A percentile compares a stretch with the other conserved stretches of the same genome.
Evolutionary conservation across 768 basidiomycete genomes (phyloP).

Genomic region (Clavaria fumosa): DNA sequence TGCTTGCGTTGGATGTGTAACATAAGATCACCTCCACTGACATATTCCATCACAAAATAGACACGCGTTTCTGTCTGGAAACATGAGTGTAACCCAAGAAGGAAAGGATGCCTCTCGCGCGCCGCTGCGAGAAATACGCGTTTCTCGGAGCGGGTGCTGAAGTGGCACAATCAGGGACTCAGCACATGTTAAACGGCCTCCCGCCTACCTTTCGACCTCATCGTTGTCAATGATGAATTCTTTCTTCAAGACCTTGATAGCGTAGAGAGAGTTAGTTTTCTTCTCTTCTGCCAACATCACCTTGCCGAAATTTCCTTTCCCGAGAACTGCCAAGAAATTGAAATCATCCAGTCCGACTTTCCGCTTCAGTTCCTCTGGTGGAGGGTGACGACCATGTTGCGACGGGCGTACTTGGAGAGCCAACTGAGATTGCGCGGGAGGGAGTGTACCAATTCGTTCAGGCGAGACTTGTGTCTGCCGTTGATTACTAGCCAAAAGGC

Average conservation of each 20-base stretch:
- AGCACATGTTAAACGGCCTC: not conserved
- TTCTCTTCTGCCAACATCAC: slow-evolving; percentile 99
- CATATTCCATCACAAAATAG: slow-evolving; percentile 99
- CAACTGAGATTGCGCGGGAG: slow-evolving; percentile 19
- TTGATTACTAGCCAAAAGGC: too few relatives aligned
- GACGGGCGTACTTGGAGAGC: slow-evolving; percentile 20
- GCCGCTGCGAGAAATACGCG: slow-evolving; percentile 97
- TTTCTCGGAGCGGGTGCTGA: slow-evolving; percentile 95
- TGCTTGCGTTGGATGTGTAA: slow-evolving; percentile 98
- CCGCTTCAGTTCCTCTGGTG: slow-evolving; percentile 42
- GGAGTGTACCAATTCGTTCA: slow-evolving; percentile 23
- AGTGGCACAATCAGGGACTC: slow-evolving; percentile 6
- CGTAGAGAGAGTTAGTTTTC: slow-evolving; percentile 71
- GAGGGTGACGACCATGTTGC: slow-evolving; percentile 22
- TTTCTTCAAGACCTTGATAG: slow-evolving; percentile 99
- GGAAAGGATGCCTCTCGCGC: slow-evolving; percentile 90
- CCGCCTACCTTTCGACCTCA: slow-evolving; percentile 86
- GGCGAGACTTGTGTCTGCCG: too few relatives aligned
- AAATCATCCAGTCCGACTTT: slow-evolving; percentile 97
- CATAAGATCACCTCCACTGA: slow-evolving; percentile 98
- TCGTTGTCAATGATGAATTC: slow-evolving; percentile 99
- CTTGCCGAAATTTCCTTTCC: slow-evolving; percentile 99
- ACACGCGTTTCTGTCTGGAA: slow-evolving; percentile 99
- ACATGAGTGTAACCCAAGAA: slow-evolving; percentile 93
- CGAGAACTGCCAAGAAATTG: slow-evolving; percentile 95